Evolutionary conservation across 2,329 filamentous ascomycete genomes (phyloP).

Genomic region (Cordyceps farinosa): DNA sequence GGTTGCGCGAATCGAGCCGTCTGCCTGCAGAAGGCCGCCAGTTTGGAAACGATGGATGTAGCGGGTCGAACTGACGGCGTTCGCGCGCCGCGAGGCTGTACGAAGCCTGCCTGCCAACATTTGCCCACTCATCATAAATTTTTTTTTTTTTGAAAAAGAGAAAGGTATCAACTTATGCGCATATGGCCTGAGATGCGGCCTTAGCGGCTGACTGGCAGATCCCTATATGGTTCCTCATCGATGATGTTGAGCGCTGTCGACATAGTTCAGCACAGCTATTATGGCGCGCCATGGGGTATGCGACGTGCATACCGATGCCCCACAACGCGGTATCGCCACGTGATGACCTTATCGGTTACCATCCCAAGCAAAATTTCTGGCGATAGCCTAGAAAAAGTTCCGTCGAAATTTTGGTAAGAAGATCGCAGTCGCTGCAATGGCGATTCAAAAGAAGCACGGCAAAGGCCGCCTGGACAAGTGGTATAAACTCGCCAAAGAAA

Average conservation of each 20-base stretch:
- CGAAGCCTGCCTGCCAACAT: constrained; percentile 66
- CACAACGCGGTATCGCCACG: constrained; percentile 31
- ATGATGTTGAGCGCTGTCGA: background rate
- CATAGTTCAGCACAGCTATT: background rate
- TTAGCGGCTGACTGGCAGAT: constrained; percentile 7
- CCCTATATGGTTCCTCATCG: background rate
- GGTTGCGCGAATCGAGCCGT: constrained; percentile 59
- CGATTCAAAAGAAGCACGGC: constrained; percentile 97
- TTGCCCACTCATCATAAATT: constrained; percentile 33
- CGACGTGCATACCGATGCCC: background rate
- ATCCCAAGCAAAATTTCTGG: constrained; percentile 34
- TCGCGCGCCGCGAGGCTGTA: constrained; percentile 61
- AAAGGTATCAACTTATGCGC: background rate
- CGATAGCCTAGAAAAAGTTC: constrained; percentile 16
- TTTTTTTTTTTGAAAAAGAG: background rate
- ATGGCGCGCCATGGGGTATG: constrained; percentile 10
- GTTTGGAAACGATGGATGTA: constrained; percentile 65
- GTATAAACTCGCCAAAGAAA: constrained; percentile 98
- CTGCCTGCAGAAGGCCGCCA: constrained; percentile 65
- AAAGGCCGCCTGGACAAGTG: constrained; percentile 98
- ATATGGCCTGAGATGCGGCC: background rate
- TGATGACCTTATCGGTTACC: constrained; percentile 30
- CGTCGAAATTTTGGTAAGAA: background rate
- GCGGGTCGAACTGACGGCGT: constrained; percentile 50
- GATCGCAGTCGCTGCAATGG: constrained; percentile 49